Percentiles rank a stretch among this genome's conserved stretches.
phyloP scores from a whole-genome alignment of 129 eudicot genomes.

The Flaveria linearis region DNA sequence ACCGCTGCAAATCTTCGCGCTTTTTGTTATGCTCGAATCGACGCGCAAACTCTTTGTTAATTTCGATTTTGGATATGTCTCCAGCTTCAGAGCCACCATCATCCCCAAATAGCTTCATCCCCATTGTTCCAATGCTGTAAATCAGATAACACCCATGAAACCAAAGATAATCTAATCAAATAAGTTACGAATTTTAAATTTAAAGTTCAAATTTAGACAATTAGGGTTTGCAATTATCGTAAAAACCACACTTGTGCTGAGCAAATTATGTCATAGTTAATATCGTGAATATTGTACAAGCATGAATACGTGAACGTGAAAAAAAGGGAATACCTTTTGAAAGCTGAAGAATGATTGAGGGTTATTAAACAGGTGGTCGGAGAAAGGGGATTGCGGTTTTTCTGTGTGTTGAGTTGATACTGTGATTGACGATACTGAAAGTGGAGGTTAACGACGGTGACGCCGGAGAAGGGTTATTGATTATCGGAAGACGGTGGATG shows the following conservation, averaged over 20 bases:
- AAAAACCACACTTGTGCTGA: neutral
- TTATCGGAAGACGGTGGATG: neutral
- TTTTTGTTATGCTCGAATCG: conserved; percentile 77
- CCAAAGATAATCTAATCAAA: neutral
- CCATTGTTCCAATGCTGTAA: conserved; percentile 31
- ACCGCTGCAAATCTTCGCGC: conserved; percentile 73
- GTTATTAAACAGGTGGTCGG: neutral
- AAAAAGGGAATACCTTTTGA: neutral
- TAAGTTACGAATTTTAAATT: neutral
- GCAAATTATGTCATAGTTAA: too few relatives aligned
- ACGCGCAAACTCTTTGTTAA: conserved; percentile 67
- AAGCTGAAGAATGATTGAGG: neutral
- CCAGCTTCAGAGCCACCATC: conserved; percentile 35
- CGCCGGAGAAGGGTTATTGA: neutral
- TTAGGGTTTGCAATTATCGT: neutral
- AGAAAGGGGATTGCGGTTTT: neutral
- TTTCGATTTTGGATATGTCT: conserved; percentile 58
- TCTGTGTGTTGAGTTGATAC: too few relatives aligned
- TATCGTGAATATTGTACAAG: too few relatives aligned
- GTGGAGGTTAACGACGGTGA: neutral
- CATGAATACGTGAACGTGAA: neutral
- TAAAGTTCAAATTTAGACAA: neutral
- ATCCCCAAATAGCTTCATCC: conserved; percentile 55
- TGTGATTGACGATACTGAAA: neutral
- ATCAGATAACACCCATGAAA: neutral